Percentiles rank a stretch among this genome's conserved stretches.
These are phyloP conservation scores for Boehmeria nivea DNA, from an alignment of 306 rosid genomes.

Conservation along the genomic window DNA sequence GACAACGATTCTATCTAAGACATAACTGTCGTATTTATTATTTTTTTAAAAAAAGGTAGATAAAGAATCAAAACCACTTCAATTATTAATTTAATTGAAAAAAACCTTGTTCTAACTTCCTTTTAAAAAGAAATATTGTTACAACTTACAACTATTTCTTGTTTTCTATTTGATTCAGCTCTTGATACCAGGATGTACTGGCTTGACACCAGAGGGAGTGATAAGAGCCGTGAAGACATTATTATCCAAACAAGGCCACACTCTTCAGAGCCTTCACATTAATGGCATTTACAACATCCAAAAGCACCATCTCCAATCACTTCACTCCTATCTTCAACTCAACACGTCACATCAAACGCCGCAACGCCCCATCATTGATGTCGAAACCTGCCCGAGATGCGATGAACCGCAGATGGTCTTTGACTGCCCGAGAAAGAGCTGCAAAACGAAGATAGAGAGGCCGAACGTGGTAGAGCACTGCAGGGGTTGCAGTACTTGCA, in stretches of 20 bases:
- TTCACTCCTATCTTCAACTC: constrained; percentile 34
- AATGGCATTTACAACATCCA: constrained; percentile 56
- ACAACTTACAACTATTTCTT: no score
- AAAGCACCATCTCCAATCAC: constrained; percentile 49
- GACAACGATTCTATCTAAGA: no score
- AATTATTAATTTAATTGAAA: no score
- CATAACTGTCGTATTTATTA: no score
- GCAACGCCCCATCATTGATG: constrained; percentile 34
- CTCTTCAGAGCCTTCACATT: constrained; percentile 48
- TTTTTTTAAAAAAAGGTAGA: no score
- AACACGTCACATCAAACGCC: constrained; percentile 12
- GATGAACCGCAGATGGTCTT: constrained; percentile 45
- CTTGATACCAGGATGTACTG: constrained; percentile 64
- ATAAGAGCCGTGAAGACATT: constrained; percentile 47
- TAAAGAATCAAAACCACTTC: no score
- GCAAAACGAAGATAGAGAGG: constrained; percentile 38
- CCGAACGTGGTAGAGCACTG: constrained; percentile 16
- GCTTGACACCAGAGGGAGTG: constrained; percentile 71
- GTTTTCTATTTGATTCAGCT: constrained; percentile 46
- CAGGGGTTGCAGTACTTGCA: constrained; percentile 59
- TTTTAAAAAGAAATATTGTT: no score
- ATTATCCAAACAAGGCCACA: constrained; percentile 39
- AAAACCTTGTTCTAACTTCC: no score
- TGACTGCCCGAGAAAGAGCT: constrained; percentile 52
- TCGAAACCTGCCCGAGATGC: constrained; percentile 65